Evolutionary conservation across 805 yeast genomes (phyloP).

Genomic region (Wickerhamomyces pijperi): DNA sequence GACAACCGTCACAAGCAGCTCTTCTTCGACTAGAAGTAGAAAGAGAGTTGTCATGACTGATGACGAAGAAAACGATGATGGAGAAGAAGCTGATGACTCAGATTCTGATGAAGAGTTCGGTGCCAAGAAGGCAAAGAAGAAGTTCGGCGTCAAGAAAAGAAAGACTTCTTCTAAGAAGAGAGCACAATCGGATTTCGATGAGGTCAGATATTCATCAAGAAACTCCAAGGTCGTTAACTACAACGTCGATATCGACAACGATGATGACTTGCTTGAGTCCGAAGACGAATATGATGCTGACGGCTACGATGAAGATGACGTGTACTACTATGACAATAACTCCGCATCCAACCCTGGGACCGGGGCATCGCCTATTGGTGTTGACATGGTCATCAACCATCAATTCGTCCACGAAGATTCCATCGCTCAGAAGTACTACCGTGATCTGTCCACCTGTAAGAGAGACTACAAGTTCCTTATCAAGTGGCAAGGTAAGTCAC

Average conservation of each 20-base stretch:
- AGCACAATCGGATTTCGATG: constrained; percentile 23
- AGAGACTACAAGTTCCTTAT: constrained; percentile 49
- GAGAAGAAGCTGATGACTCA: constrained; percentile 21
- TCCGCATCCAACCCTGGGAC: constrained; percentile 16
- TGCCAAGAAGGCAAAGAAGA: constrained; percentile 17
- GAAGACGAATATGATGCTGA: constrained; percentile 20
- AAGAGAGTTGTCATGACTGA: constrained; percentile 16
- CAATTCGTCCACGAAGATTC: constrained; percentile 28
- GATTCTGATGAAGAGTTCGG: constrained; percentile 29
- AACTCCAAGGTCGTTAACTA: constrained; percentile 58
- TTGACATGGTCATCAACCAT: constrained; percentile 47
- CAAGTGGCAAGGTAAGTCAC: constrained; percentile 84
- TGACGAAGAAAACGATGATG: constrained; percentile 19
- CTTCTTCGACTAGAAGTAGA: constrained; percentile 15
- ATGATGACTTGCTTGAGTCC: constrained; percentile 28
- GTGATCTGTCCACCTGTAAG: constrained; percentile 42
- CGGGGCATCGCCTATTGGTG: constrained; percentile 19
- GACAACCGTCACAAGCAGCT: constrained; percentile 3
- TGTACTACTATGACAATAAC: constrained; percentile 13
- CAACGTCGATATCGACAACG: constrained; percentile 52
- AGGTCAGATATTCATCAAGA: constrained; percentile 71
- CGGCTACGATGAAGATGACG: constrained; percentile 20
- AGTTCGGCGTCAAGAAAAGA: constrained; percentile 14
- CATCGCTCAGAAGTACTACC: constrained; percentile 16
- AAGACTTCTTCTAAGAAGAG: constrained; percentile 12